Evolutionary conservation across 345 rosid genomes (phyloP).

Genomic region (Tarenaya hassleriana): DNA sequence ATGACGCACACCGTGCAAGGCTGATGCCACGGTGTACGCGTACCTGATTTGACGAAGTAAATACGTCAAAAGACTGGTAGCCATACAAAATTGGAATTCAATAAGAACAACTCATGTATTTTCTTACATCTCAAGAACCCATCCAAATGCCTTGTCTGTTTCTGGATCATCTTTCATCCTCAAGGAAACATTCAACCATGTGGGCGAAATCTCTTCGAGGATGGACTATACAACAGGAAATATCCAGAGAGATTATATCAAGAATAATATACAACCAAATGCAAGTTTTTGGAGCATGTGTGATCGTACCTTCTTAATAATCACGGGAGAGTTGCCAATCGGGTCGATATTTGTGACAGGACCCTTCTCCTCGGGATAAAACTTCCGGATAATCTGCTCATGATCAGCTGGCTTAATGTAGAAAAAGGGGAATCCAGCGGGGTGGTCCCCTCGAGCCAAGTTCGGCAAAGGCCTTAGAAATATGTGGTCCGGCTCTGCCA

Average conservation of each 20-base stretch:
- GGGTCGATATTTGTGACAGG: constrained; percentile 60
- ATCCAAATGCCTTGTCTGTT: constrained; percentile 73
- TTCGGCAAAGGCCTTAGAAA: constrained; percentile 68
- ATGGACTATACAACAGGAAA: constrained; percentile 36
- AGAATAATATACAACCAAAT: not conserved
- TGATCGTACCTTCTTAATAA: constrained; percentile 52
- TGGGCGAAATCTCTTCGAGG: constrained; percentile 60
- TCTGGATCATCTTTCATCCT: constrained; percentile 69
- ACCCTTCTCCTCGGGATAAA: constrained; percentile 62
- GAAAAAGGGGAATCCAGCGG: constrained; percentile 70
- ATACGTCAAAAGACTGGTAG: no score
- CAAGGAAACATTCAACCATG: constrained; percentile 73
- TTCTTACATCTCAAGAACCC: constrained; percentile 86
- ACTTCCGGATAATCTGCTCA: constrained; percentile 50
- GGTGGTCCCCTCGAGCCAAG: constrained; percentile 48
- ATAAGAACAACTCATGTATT: not conserved
- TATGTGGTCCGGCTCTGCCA: constrained; percentile 85
- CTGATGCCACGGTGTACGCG: constrained; percentile 80
- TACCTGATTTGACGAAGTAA: constrained; percentile 38
- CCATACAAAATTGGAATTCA: no score
- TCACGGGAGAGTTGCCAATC: constrained; percentile 78
- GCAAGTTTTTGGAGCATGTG: not conserved
- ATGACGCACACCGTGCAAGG: constrained; percentile 58
- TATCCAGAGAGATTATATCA: not conserved
- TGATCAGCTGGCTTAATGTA: constrained; percentile 60